A percentile compares a stretch with the other conserved stretches of the same genome.
These are phyloP conservation scores for Cladosporium austrohemisphaericum DNA, from an alignment of 2,329 filamentous ascomycete genomes.

Conservation along the genomic window DNA sequence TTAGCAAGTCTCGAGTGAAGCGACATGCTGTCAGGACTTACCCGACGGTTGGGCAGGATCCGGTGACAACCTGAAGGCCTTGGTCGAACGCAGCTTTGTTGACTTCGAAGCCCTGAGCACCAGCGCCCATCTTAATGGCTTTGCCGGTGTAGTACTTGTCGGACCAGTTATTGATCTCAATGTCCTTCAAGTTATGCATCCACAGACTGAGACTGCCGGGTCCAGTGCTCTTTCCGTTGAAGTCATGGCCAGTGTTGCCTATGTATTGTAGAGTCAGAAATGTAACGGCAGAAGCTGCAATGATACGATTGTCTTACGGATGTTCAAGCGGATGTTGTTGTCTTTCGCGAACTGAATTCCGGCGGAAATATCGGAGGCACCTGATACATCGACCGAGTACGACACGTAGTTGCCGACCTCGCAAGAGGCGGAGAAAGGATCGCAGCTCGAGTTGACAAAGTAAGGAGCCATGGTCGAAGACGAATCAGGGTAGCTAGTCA, in stretches of 20 bases:
- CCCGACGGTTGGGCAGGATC: slow-evolving; percentile 54
- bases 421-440: slow-evolving; percentile 42
- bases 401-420: slow-evolving; percentile 42
- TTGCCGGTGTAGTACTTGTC: slow-evolving; percentile 46
- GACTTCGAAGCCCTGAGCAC: slow-evolving; percentile 50
- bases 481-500: slow-evolving; percentile 27
- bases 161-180: slow-evolving; percentile 43
- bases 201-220: slow-evolving; percentile 56
- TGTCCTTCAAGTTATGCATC: slow-evolving; percentile 53
- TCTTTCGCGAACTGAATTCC: slow-evolving; percentile 41
- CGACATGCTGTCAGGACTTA: too few species aligned
- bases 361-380: slow-evolving; percentile 23
- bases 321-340: slow-evolving; percentile 50
- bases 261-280: slow-evolving; percentile 39
- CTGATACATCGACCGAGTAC: slow-evolving; percentile 29
- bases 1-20: too few species aligned
- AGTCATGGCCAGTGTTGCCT: slow-evolving; percentile 29
- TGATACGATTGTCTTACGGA: too few species aligned
- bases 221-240: slow-evolving; percentile 58
- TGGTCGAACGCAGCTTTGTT: slow-evolving; percentile 45
- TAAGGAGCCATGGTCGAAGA: slow-evolving; percentile 40
- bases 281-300: too few species aligned
- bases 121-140: slow-evolving; percentile 54
- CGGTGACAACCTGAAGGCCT: slow-evolving; percentile 53
- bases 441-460: slow-evolving; percentile 39